Evolutionary conservation across 805 yeast species (phyloP).

Genomic region (Monosporozyma siamensis): DNA sequence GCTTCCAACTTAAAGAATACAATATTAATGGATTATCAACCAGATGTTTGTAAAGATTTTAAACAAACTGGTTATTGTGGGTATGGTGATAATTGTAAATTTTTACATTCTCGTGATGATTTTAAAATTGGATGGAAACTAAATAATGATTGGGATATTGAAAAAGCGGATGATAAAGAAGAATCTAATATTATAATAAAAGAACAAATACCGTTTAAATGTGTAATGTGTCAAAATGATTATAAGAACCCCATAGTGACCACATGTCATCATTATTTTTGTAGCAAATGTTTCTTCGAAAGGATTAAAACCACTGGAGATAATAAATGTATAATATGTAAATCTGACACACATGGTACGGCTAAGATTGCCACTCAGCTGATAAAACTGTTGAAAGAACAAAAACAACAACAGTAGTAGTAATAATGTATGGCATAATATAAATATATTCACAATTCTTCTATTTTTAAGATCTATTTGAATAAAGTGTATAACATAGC

Average conservation of each 20-base stretch:
- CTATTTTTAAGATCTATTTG: no score
- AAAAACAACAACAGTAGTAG: no score
- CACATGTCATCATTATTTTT: constrained; percentile 53
- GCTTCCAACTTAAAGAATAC: constrained; percentile 50
- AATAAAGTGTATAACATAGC: no score
- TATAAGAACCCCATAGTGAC: constrained; percentile 51
- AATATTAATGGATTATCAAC: constrained; percentile 74
- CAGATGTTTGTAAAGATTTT: constrained; percentile 90
- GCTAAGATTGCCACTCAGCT: constrained; percentile 43
- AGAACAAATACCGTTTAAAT: constrained; percentile 50
- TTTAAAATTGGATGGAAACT: constrained; percentile 61
- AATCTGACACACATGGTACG: constrained; percentile 49
- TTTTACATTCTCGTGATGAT: constrained; percentile 83
- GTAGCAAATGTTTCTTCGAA: constrained; percentile 49
- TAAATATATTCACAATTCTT: not conserved
- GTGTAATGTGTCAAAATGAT: constrained; percentile 49
- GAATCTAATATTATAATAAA: constrained; percentile 10
- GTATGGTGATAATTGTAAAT: constrained; percentile 94
- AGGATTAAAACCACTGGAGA: constrained; percentile 30
- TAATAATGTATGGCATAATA: no score
- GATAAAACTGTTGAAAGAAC: constrained; percentile 20
- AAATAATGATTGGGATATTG: constrained; percentile 59
- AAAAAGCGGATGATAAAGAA: constrained; percentile 19
- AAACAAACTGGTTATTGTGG: constrained; percentile 91
- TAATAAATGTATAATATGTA: constrained; percentile 49